These are phyloP conservation scores for Solanum appendiculatum DNA, from an alignment of 257 asterid species.

Conservation along the genomic window DNA sequence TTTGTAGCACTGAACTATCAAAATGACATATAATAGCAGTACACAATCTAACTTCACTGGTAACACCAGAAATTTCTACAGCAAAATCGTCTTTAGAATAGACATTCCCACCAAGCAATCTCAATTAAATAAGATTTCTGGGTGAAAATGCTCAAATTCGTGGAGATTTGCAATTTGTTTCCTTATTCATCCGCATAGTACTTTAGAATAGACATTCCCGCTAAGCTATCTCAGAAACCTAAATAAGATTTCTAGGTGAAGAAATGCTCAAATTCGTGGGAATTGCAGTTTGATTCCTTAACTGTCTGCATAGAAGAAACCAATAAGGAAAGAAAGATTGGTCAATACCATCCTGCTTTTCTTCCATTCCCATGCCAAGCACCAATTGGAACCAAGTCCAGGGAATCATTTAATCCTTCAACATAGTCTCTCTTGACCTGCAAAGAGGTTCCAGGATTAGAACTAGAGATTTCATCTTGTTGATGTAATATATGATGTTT, in stretches of 20 bases:
- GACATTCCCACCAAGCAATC: background rate
- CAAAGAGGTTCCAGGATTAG: conserved; percentile 1
- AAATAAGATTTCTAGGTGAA: background rate
- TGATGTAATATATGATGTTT: conserved; percentile 2
- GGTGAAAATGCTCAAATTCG: background rate
- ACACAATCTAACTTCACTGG: background rate
- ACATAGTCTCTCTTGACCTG: conserved; percentile 88
- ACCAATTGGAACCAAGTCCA: conserved; percentile 93
- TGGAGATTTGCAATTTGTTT: background rate
- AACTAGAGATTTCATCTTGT: background rate
- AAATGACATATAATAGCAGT: background rate
- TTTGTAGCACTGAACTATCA: background rate
- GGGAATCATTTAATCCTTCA: conserved; percentile 73
- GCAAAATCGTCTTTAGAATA: background rate
- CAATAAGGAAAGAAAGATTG: background rate
- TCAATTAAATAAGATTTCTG: background rate
- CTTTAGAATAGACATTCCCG: background rate
- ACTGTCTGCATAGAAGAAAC: background rate
- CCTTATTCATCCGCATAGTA: background rate
- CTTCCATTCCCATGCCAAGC: conserved; percentile 98
- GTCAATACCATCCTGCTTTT: conserved; percentile 82
- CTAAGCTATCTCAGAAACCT: background rate
- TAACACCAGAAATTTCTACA: background rate
- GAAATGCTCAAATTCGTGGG: background rate
- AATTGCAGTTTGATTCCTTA: background rate